Evolutionary conservation across 164 flowering plant species (phyloP), one percentile per base, ranked within the genome.

Genomic region (Akebia trifoliata): DNA sequence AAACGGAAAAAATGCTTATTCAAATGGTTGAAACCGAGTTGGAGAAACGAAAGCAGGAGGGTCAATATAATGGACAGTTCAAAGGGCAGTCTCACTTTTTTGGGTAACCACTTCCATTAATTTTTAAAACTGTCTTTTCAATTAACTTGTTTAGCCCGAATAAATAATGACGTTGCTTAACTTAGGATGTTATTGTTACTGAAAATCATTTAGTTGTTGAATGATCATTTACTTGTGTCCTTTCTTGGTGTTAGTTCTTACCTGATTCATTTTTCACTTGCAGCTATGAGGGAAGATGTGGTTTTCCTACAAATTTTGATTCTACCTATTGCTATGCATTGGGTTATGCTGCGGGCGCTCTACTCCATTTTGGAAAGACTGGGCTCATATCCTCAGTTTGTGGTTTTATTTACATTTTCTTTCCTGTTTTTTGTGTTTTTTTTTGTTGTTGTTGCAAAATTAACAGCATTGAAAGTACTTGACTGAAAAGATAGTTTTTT

Each of bases 251-350:
- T 59, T 30, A 22, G 12, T 25, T 24, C 22, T 43, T 21, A 29
- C 17, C 28, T 20, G 21, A 30, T 47, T 5, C 6, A 21, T 3
- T n/a, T 73, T 43, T 9, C 34, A 29, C 18, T 51, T 60, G 28
- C 79, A 87, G 97, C 12, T 90, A 90, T 40, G 97, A 88, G 74
- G 98, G 98, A 8, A 82, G 98, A 74, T 92, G 98, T 72, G 97
- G 98, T 61, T 71, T 92, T 75, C 98, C 98, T 10, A 87, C 97
- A 20, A 85, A 85, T 61, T 92, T 92, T 69, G 98, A 92, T 69
- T 60, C 98, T 54, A 74, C 75, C 53, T 89, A 92, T 69, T 89
- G 98, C 66, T 92, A 92, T 66, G 95, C 98, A 43, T 67, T 92
- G 86, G 98, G 98, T 51, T 89, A 74, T 76, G 91, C 57, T 67